These are phyloP conservation scores for Wallacemonas sp. DNA, from an alignment of 208 protist genomes.

Conservation along the genomic window DNA sequence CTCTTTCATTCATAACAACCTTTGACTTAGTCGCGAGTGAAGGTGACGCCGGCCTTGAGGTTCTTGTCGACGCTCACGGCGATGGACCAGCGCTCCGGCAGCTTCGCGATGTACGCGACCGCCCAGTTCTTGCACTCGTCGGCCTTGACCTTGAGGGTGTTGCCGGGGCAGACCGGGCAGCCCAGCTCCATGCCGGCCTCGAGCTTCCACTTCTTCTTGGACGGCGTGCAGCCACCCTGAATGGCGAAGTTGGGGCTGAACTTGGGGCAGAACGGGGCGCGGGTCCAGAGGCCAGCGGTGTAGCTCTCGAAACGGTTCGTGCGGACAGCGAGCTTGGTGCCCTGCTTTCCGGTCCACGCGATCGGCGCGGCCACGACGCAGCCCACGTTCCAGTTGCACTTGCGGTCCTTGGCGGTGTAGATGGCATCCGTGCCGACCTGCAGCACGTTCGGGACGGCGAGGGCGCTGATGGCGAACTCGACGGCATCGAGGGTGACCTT, in stretches of 20 bases:
- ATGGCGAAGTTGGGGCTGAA: slow-evolving; percentile 39
- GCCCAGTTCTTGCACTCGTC: slow-evolving; percentile 64
- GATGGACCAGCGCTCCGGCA: slow-evolving; percentile 69
- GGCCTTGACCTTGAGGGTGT: slow-evolving; percentile 70
- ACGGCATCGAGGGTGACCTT: slow-evolving; percentile 59
- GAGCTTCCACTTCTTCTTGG: slow-evolving; percentile 21
- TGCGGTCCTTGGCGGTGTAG: slow-evolving; percentile 53
- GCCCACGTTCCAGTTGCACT: slow-evolving; percentile 67
- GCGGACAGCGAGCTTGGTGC: slow-evolving; percentile 47
- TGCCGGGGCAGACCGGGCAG: slow-evolving; percentile 59
- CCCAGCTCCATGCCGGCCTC: slow-evolving; percentile 46
- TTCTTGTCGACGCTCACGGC: slow-evolving; percentile 67
- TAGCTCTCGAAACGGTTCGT: slow-evolving; percentile 53
- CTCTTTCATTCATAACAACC: no score
- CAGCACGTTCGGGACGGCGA: slow-evolving; percentile 50
- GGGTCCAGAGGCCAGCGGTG: slow-evolving; percentile 32
- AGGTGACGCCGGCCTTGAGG: slow-evolving; percentile 55
- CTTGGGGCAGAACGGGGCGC: slow-evolving; percentile 35
- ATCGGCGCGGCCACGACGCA: slow-evolving; percentile 19
- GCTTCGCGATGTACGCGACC: slow-evolving; percentile 60
- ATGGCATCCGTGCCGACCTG: slow-evolving; percentile 60
- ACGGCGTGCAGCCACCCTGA: slow-evolving; percentile 45
- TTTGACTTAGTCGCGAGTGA: slow-evolving; percentile 77
- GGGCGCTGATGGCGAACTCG: slow-evolving; percentile 60
- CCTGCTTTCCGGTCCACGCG: slow-evolving; percentile 42